phyloP scores from a whole-genome alignment of 371 early-diverging fungal species.

The Apophysomyces sp. region DNA sequence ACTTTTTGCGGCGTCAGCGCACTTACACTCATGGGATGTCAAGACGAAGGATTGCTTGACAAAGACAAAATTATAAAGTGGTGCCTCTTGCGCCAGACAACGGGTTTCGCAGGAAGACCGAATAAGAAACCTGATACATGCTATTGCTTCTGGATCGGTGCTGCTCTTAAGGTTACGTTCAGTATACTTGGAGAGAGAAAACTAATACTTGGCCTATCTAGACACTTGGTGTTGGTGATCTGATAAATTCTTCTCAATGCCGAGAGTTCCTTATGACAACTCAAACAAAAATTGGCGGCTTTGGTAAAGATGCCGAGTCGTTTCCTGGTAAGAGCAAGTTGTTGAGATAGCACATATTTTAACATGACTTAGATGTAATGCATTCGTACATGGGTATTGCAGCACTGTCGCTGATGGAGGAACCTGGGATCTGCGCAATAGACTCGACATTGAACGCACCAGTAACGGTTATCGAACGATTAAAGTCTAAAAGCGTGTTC shows the following conservation, averaged over 20 bases:
- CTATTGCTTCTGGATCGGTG: slow-evolving; percentile 99
- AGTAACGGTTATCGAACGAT: slow-evolving; percentile 22
- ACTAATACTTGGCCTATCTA: not conserved
- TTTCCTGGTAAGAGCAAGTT: slow-evolving; percentile 53
- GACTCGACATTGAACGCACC: slow-evolving; percentile 62
- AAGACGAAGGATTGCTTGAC: slow-evolving; percentile 60
- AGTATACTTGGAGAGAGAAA: too few relatives aligned
- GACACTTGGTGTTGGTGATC: slow-evolving; percentile 47
- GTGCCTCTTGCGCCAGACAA: slow-evolving; percentile 75
- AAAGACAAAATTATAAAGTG: slow-evolving; percentile 69
- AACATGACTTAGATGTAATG: slow-evolving; percentile 61
- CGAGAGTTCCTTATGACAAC: slow-evolving; percentile 65
- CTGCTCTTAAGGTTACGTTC: slow-evolving; percentile 70
- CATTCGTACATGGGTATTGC: slow-evolving; percentile 91
- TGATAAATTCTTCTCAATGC: slow-evolving; percentile 58
- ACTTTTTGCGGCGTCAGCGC: slow-evolving; percentile 91
- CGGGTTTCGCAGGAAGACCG: slow-evolving; percentile 92
- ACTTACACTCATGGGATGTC: slow-evolving; percentile 67
- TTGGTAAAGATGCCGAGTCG: slow-evolving; percentile 69
- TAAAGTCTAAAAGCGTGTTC: slow-evolving; percentile 22
- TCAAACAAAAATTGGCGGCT: slow-evolving; percentile 73
- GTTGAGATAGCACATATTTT: not conserved
- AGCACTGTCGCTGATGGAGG: slow-evolving; percentile 62
- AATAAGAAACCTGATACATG: slow-evolving; percentile 96
- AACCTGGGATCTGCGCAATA: slow-evolving; percentile 53